Percentiles rank a stretch among this genome's conserved stretches.
Evolutionary conservation across 345 rosid genomes (phyloP).

Genomic region (Hevea brasiliensis): DNA sequence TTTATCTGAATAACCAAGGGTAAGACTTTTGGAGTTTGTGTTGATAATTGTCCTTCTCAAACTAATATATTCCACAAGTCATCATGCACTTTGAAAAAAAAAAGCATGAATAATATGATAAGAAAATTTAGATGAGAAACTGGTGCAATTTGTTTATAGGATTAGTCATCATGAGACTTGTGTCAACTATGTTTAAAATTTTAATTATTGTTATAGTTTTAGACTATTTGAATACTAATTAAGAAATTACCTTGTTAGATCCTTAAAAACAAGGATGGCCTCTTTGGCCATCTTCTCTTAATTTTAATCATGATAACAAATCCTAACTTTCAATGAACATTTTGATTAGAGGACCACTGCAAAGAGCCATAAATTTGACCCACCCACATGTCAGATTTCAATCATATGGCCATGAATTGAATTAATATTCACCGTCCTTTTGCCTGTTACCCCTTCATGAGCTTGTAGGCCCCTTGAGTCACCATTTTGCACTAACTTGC

Average conservation of each 20-base stretch:
- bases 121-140: not conserved
- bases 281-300: conserved; percentile 6
- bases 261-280: not conserved
- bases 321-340: conserved; percentile 5
- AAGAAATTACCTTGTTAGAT: conserved; percentile 16
- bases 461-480: conserved; percentile 23
- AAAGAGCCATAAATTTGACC: conserved; percentile 31
- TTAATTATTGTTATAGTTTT: conserved; percentile 1
- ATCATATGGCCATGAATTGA: conserved; percentile 25
- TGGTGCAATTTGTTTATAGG: not conserved
- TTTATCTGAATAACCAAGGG: no score
- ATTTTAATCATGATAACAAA: not conserved
- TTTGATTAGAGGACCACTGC: conserved; percentile 24
- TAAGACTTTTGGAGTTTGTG: no score
- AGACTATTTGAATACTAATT: conserved; percentile 1
- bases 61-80: not conserved
- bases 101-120: not conserved
- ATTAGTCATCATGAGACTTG: not conserved
- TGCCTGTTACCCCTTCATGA: conserved; percentile 20
- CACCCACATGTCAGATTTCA: conserved; percentile 22
- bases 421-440: conserved; percentile 8
- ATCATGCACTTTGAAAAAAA: not conserved
- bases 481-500: conserved; percentile 25
- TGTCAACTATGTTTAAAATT: not conserved
- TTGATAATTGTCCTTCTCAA: not conserved